A percentile compares a stretch with the other conserved stretches of the same genome.
phyloP scores from a whole-genome alignment of 139 green algal genomes.

The Chlorella sorokiniana region DNA sequence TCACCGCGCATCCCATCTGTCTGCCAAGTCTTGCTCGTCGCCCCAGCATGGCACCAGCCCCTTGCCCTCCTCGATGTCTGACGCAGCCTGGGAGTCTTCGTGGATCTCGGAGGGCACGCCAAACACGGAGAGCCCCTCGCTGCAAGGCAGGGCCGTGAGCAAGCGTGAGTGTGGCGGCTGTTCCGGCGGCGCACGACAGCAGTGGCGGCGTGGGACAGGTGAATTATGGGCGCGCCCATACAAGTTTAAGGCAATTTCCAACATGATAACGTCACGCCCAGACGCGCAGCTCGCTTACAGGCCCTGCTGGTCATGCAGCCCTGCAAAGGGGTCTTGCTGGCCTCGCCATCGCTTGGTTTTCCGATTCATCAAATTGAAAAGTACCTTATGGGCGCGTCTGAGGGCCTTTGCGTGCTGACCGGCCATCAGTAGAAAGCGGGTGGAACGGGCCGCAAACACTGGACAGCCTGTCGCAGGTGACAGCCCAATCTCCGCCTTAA shows the following conservation, averaged over 20 bases:
- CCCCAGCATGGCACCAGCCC: constrained; percentile 3
- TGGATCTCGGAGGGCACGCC: constrained; percentile 10
- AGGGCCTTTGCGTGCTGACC: no score
- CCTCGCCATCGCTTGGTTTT: no score
- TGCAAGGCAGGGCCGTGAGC: neutral
- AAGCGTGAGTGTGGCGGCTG: neutral
- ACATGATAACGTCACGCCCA: no score
- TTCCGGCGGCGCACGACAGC: no score
- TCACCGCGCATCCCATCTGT: constrained; percentile 3
- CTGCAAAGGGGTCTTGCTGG: constrained; percentile 20
- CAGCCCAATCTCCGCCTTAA: no score
- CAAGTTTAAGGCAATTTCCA: no score
- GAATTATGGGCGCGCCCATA: no score
- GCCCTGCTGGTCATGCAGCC: neutral
- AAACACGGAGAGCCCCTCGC: constrained; percentile 20
- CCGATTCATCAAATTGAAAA: no score
- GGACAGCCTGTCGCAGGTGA: no score
- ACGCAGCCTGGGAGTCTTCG: neutral
- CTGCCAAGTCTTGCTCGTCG: neutral
- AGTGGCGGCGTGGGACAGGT: no score
- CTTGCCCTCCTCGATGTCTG: constrained; percentile 1
- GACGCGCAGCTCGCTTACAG: neutral
- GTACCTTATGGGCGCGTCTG: no score
- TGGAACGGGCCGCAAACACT: neutral
- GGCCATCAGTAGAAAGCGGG: neutral